Percentiles rank a stretch among this genome's conserved stretches.
Conservation (phyloP, 78 protist genomes). For the Goniomonas avonlea region DNA sequence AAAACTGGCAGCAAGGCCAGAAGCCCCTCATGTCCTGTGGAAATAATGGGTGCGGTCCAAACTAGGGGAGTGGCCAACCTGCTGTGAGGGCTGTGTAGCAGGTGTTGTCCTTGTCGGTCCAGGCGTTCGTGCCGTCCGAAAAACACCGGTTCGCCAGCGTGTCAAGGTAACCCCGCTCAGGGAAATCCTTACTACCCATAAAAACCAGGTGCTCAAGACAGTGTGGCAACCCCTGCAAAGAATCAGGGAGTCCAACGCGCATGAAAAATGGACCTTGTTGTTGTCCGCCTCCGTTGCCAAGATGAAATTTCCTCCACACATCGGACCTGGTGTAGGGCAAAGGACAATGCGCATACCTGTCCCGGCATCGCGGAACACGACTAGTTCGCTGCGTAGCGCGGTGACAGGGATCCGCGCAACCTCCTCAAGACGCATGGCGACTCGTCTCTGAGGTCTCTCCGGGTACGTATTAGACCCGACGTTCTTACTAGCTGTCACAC, state of each 20-base stretch:
- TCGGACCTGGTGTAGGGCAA: constrained; percentile 5
- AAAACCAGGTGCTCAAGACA: constrained; percentile 7
- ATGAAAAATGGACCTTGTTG: too few species aligned
- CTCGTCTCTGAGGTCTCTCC: too few species aligned
- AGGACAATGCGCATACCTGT: background rate
- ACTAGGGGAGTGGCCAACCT: background rate
- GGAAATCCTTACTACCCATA: background rate
- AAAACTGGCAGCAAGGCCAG: background rate
- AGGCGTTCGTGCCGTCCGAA: constrained; percentile 16
- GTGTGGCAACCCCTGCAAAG: background rate
- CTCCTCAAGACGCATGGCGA: too few species aligned
- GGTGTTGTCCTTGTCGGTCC: constrained; percentile 19
- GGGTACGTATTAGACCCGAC: too few species aligned
- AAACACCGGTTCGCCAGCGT: background rate
- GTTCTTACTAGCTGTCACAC: too few species aligned
- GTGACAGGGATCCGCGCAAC: background rate
- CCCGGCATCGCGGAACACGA: background rate
- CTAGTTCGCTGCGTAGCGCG: background rate
- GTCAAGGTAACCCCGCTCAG: constrained; percentile 7
- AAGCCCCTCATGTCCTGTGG: background rate
- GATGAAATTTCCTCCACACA: background rate
- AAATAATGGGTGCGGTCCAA: background rate
- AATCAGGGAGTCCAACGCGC: too few species aligned
- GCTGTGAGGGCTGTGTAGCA: constrained; percentile 10
- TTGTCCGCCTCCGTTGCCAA: background rate